Percentiles rank a stretch among this genome's conserved stretches.
phyloP scores from a whole-genome alignment of 192 early-diverging fungal species.

The Tieghemiomyces parasiticus region DNA sequence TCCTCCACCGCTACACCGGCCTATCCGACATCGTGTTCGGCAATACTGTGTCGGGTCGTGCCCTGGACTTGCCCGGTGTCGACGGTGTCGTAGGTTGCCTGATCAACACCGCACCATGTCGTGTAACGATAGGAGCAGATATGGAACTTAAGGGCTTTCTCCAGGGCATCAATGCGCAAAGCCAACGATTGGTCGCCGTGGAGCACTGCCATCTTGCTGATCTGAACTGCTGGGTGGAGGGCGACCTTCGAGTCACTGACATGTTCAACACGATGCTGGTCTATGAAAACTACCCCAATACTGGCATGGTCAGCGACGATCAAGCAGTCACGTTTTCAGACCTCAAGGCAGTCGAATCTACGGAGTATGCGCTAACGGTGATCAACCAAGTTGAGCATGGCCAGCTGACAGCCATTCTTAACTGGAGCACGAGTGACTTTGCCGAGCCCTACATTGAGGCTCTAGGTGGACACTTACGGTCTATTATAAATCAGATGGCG shows the following conservation, averaged over 20 bases:
- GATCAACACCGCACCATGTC: conserved; percentile 2
- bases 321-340: neutral
- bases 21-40: neutral
- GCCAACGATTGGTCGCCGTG: neutral
- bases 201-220: conserved; percentile 3
- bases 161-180: neutral
- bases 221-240: neutral
- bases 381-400: neutral
- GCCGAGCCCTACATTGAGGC: neutral
- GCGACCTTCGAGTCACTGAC: neutral
- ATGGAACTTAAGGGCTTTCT: neutral
- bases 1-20: neutral
- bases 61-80: neutral
- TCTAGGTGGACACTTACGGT: neutral
- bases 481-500: neutral
- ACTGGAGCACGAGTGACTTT: neutral
- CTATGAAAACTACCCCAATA: neutral
- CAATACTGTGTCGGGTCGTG: neutral
- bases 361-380: conserved; percentile 5
- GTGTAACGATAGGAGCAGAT: neutral
- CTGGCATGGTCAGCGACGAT: neutral
- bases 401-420: neutral
- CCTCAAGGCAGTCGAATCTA: too few species aligned
- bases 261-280: conserved; percentile 7
- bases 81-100: neutral